Conservation (phyloP, 768 basidiomycete genomes). For the Epithele typhae region DNA sequence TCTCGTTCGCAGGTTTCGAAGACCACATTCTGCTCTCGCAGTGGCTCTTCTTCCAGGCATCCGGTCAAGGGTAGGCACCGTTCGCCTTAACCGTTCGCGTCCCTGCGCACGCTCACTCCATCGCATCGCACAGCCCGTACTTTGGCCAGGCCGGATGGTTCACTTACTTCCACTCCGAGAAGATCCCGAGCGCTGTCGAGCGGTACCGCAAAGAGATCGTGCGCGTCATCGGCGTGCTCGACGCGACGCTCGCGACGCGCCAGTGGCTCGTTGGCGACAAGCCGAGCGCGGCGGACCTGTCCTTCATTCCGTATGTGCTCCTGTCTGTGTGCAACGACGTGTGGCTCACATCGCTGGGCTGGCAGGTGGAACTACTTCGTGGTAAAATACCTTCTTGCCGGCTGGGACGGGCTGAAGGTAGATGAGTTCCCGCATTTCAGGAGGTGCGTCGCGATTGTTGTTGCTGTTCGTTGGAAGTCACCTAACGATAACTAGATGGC, state of each 20-base stretch:
- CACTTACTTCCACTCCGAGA: not conserved
- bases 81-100: not conserved
- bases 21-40: constrained; percentile 15
- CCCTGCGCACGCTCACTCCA: too few relatives aligned
- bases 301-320: constrained; percentile 1
- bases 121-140: not conserved
- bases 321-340: too few relatives aligned
- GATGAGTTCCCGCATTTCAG: not conserved
- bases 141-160: not conserved
- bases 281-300: not conserved
- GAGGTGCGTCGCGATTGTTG: not conserved
- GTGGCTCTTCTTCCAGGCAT: constrained; percentile 35
- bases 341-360: too few relatives aligned
- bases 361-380: too few relatives aligned
- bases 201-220: constrained; percentile 14
- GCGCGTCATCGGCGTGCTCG: constrained; percentile 13
- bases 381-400: too few relatives aligned
- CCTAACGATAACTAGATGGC: too few relatives aligned
- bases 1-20: not conserved
- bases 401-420: not conserved
- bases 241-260: constrained; percentile 8
- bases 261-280: constrained; percentile 8
- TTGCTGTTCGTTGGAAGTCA: too few relatives aligned
- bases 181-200: constrained; percentile 12
- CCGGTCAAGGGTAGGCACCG: constrained; percentile 7